Evolutionary conservation across 2,329 filamentous ascomycete genomes (phyloP).

Genomic region (Sporothrix pseudoabietina): DNA sequence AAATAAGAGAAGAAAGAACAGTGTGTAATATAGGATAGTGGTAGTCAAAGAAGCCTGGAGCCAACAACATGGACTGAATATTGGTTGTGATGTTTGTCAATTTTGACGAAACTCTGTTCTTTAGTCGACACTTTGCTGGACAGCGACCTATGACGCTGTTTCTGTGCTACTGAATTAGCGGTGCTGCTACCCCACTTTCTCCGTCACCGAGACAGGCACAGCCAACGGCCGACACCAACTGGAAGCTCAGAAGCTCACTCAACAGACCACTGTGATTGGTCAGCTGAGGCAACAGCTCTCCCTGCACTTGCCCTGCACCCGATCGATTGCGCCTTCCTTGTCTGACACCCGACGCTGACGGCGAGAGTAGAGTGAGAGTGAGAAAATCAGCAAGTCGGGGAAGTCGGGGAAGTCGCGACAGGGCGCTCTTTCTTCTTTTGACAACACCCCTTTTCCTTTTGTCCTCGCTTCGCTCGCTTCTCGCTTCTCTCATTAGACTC

Average conservation of each 20-base stretch:
- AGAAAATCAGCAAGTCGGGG: not conserved
- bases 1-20: not conserved
- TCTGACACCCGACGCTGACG: not conserved
- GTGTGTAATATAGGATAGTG: not conserved
- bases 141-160: not conserved
- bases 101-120: not conserved
- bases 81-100: not conserved
- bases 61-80: too few relatives aligned
- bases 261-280: not conserved
- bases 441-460: not conserved
- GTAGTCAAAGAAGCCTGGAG: too few relatives aligned
- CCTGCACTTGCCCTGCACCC: not conserved
- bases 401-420: not conserved
- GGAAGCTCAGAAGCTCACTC: not conserved
- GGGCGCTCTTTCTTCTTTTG: not conserved
- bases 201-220: not conserved
- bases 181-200: not conserved
- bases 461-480: not conserved
- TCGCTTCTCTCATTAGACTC: not conserved
- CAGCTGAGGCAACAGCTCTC: not conserved
- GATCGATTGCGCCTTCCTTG: conserved; percentile 16
- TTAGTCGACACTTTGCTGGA: not conserved
- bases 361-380: not conserved
- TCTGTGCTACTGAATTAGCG: too few relatives aligned
- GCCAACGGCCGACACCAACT: not conserved